Percentiles rank a stretch among this genome's conserved stretches.
Evolutionary conservation across 2,329 filamentous ascomycete species (phyloP).

Genomic region (Colletotrichum salicis): DNA sequence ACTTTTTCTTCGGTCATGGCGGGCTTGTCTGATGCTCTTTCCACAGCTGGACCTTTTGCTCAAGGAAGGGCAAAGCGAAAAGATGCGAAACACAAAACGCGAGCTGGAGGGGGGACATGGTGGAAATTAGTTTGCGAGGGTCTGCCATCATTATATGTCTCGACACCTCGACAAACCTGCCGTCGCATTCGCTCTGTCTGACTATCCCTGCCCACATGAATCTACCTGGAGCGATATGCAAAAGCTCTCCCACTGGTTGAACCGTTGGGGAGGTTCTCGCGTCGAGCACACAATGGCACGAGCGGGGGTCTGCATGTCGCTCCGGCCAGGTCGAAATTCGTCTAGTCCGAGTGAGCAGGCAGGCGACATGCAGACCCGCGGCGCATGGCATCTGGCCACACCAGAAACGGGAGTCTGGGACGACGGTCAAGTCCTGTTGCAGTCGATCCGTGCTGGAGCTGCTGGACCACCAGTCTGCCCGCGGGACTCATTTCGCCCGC

Average conservation of each 20-base stretch:
- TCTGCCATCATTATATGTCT: conserved; percentile 13
- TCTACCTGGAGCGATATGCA: background rate
- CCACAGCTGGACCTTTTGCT: background rate
- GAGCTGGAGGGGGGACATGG: background rate
- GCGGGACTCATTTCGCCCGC: background rate
- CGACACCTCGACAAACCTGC: background rate
- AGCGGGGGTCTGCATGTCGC: background rate
- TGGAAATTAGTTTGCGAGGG: background rate
- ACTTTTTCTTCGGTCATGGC: conserved; percentile 25
- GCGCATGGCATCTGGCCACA: background rate
- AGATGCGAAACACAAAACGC: background rate
- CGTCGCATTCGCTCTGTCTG: background rate
- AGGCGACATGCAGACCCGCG: background rate
- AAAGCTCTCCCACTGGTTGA: background rate
- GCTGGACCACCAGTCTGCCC: background rate
- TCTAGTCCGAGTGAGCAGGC: background rate
- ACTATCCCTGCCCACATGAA: background rate
- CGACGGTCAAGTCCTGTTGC: background rate
- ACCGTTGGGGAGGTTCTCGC: background rate
- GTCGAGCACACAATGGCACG: background rate
- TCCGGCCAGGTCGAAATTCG: background rate
- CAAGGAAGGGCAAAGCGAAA: background rate
- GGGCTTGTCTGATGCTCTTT: background rate
- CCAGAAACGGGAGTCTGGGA: background rate
- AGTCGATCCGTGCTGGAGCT: background rate